Percentiles rank a stretch among this genome's conserved stretches.
Conservation (phyloP, 805 yeast species). For the Monosporozyma siamensis region DNA sequence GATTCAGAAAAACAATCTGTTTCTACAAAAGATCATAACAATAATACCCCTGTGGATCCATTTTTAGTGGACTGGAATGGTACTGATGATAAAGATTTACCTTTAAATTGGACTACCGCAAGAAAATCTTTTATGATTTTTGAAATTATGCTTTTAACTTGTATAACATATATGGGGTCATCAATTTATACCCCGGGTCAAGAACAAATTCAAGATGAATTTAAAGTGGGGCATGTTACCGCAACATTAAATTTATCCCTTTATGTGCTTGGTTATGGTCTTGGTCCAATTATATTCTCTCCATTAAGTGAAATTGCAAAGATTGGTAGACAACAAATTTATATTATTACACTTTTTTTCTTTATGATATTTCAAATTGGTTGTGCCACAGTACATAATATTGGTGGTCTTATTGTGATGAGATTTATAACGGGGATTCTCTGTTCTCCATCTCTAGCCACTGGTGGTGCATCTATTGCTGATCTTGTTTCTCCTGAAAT, state of each 20-base stretch:
- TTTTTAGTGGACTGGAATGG: slow-evolving; percentile 22
- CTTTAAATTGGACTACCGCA: slow-evolving; percentile 44
- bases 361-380: slow-evolving; percentile 49
- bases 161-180: slow-evolving; percentile 47
- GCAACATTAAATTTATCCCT: slow-evolving; percentile 45
- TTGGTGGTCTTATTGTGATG: slow-evolving; percentile 41
- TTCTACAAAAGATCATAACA: background rate
- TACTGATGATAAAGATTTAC: slow-evolving; percentile 44
- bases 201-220: slow-evolving; percentile 36
- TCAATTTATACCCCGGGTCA: slow-evolving; percentile 48
- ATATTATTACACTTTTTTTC: slow-evolving; percentile 37
- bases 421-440: slow-evolving; percentile 47
- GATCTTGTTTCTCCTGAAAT: slow-evolving; percentile 38
- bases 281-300: slow-evolving; percentile 50
- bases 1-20: background rate
- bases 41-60: slow-evolving; percentile 16
- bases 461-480: slow-evolving; percentile 50
- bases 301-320: slow-evolving; percentile 49
- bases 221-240: slow-evolving; percentile 35
- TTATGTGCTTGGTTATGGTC: slow-evolving; percentile 51
- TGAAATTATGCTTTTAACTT: slow-evolving; percentile 39
- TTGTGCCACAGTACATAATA: slow-evolving; percentile 40
- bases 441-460: slow-evolving; percentile 47
- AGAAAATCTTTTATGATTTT: slow-evolving; percentile 33
- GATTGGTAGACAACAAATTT: slow-evolving; percentile 45